Conservation (phyloP, 352 stramenopile species). For the Blastocystis sp. region DNA sequence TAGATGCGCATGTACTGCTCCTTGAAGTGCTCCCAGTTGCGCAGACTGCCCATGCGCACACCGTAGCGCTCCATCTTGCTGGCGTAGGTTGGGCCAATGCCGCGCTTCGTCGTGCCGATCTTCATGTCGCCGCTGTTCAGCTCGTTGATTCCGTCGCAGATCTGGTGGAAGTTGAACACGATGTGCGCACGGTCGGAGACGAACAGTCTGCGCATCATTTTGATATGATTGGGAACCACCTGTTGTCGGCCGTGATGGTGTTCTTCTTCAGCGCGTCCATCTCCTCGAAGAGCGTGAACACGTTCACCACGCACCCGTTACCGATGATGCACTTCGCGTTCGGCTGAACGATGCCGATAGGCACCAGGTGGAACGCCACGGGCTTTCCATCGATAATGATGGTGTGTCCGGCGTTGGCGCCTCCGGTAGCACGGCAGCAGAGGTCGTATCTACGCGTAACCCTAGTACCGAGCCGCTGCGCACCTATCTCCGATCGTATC, state of each 20-base stretch:
- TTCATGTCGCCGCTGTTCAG: slow-evolving; percentile 72
- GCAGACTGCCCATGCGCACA: slow-evolving; percentile 90
- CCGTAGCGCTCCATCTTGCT: slow-evolving; percentile 97
- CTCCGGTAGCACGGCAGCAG: slow-evolving; percentile 75
- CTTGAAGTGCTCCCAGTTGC: slow-evolving; percentile 80
- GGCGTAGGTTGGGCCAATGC: slow-evolving; percentile 94
- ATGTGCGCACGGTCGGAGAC: slow-evolving; percentile 95
- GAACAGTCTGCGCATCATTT: slow-evolving; percentile 87
- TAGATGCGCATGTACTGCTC: slow-evolving; percentile 71
- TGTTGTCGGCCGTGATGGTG: slow-evolving; percentile 40
- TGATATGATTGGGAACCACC: slow-evolving; percentile 74
- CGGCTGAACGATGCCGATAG: slow-evolving; percentile 92
- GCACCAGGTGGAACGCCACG: slow-evolving; percentile 99
- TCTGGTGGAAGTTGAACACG: slow-evolving; percentile 97
- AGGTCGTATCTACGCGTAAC: slow-evolving; percentile 69
- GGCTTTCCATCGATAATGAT: slow-evolving; percentile 95
- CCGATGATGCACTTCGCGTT: slow-evolving; percentile 91
- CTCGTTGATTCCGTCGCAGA: slow-evolving; percentile 79
- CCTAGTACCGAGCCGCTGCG: slow-evolving; percentile 18
- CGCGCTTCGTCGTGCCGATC: slow-evolving; percentile 90
- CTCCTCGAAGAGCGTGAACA: slow-evolving; percentile 91
- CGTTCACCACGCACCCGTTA: slow-evolving; percentile 95
- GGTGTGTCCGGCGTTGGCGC: slow-evolving; percentile 96
- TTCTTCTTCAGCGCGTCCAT: slow-evolving; percentile 77
- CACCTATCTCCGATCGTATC: slow-evolving; percentile 79